Evolutionary conservation across 129 eudicot species (phyloP), one percentile per base, ranked within the genome.

Genomic region (Scalesia atractyloides): DNA sequence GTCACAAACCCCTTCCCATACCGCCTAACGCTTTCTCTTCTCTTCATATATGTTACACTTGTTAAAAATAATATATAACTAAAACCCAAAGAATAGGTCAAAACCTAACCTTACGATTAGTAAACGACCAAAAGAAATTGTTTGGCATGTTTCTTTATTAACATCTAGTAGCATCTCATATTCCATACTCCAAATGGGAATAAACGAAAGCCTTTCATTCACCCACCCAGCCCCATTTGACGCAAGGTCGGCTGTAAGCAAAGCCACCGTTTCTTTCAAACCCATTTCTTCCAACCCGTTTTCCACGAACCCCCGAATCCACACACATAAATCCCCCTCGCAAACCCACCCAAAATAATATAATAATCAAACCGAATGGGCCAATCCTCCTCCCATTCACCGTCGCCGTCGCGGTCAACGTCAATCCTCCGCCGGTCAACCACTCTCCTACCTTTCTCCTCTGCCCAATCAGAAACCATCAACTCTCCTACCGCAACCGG

Each of bases 401-500:
- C 66, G 10, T 9, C 46, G 46, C 78, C 68, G 47, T 53, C 76
- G 41, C 61, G 73, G 50, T 12, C 88, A 14, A 68, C 59, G 50
- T 64, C 85, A 43, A 69, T 41, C 66, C 85, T 73, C 74, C 56
- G 36, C 67, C 76, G 81, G 46, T n/a, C 69, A 0, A 61, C 59
- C 8, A 58, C 24, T 67, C 49, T 59, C 68, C 2, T 74, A 46
- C 33, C 73, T n/a, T 66, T 79, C 5, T 59, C 67, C 67, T 41
- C 66, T 7, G 43, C 36, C 72, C 47, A 65, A 70, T 70, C 79
- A 53, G 79, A 82, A 49, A 65, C 83, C 3, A 2, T 66, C 7
- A 84, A 78, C 47, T 75, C 85, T 56, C 83, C 91, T 2, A 89
- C 78, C 41, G 84, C 75, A 12, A 77, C 72, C 22, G 69, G 80